Evolutionary conservation across 1,139 yeast genomes (phyloP).

Genomic region (Williopsis jadinii): DNA sequence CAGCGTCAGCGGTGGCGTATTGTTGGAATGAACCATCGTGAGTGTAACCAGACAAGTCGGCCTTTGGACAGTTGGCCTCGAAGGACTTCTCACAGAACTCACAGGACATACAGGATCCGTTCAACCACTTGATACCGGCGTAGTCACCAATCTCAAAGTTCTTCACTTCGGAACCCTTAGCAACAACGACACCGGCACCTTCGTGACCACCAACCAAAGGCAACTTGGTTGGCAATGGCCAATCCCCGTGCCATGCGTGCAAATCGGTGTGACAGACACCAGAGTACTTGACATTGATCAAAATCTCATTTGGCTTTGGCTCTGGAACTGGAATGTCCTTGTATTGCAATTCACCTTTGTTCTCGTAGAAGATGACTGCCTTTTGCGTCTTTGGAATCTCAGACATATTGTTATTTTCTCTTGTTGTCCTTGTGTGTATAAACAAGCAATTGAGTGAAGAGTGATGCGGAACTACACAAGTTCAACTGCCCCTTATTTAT

Average conservation of each 20-base stretch:
- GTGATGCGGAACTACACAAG: no score
- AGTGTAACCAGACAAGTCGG: conserved; percentile 59
- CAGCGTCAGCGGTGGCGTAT: conserved; percentile 59
- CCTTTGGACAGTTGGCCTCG: conserved; percentile 52
- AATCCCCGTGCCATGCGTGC: conserved; percentile 78
- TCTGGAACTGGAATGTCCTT: conserved; percentile 61
- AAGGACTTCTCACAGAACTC: conserved; percentile 47
- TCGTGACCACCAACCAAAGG: conserved; percentile 71
- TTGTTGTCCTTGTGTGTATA: background rate
- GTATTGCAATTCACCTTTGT: conserved; percentile 58
- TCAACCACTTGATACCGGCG: conserved; percentile 61
- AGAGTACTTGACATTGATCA: conserved; percentile 63
- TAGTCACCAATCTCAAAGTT: conserved; percentile 55
- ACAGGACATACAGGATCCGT: conserved; percentile 54
- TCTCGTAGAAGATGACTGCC: conserved; percentile 63
- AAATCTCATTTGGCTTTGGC: conserved; percentile 61
- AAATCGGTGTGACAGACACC: conserved; percentile 79
- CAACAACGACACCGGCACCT: conserved; percentile 63
- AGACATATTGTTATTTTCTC: conserved; percentile 1
- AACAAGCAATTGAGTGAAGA: no score
- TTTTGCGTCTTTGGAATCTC: conserved; percentile 58
- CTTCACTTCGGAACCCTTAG: conserved; percentile 46
- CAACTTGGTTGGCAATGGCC: conserved; percentile 62
- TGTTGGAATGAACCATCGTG: conserved; percentile 65
- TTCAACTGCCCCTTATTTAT: no score